Evolutionary conservation across 805 yeast genomes (phyloP), one percentile per base, ranked within the genome.

Genomic region (Barnettozyma californica): DNA sequence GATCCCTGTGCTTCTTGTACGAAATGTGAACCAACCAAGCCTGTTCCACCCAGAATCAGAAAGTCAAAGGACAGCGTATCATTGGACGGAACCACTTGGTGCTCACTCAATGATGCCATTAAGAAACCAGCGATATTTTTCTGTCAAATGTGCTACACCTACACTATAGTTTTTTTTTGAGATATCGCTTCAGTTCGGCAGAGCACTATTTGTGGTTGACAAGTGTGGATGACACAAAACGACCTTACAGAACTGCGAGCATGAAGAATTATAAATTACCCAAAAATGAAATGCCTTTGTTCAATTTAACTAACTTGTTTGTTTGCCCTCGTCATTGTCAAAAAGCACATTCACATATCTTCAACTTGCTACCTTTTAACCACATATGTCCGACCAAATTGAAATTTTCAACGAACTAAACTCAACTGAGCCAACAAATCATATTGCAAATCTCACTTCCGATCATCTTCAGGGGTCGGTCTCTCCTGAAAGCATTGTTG

Each of bases 11-110:
- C 53, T 31, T 52, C 54, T 38, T 40, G 36, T 18, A 58, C 29
- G 33, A 58, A 52, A 10, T 49, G 41, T 3, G 52, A 53, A 2
- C 61, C 61, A 25, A 56, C 49, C n/a, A 58, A 43, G 3, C 61
- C 61, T 5, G 56, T 52, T 2, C 54, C 61, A 13, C 61, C 61
- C 20, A 58, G 29, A 10, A 58, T 45, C 9, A 57, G 41, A 18
- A 55, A 35, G 18, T 40, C 46, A 11, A 45, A 40, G n/a, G 33
- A 16, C n/a, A 35, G 10, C 5, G 31, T 37, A 10, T 18, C 42
- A 21, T 2, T 14, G 5, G 29, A 31, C 13, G 42, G 23, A 13
- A 16, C 2, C 11, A 33, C 18, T 19, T 26, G 14, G 18, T 34
- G 44, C 5, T 47, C 40, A 13, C 23, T 36, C 41, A 48, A 45